A percentile compares a stretch with the other conserved stretches of the same genome.
These are phyloP conservation scores for Alternaria sp. DNA, from an alignment of 2,329 filamentous ascomycete genomes.

Conservation along the genomic window DNA sequence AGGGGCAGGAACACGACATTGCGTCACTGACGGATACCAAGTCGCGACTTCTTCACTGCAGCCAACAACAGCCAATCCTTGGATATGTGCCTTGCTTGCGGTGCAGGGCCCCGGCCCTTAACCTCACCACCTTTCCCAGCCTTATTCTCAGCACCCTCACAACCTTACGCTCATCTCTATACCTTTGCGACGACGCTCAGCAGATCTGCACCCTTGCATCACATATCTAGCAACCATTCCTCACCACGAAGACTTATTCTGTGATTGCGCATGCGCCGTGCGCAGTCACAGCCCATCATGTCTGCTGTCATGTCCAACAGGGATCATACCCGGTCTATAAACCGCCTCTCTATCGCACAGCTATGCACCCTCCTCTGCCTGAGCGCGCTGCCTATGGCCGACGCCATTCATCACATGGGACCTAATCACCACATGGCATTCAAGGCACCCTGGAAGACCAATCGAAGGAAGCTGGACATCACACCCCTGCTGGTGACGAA, in stretches of 20 bases:
- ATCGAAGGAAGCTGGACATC: slow-evolving; percentile 43
- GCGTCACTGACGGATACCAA: slow-evolving; percentile 30
- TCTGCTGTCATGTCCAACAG: slow-evolving; percentile 11
- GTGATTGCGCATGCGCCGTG: slow-evolving; percentile 17
- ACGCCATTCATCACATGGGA: slow-evolving; percentile 43
- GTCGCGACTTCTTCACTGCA: slow-evolving; percentile 31
- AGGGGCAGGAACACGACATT: slow-evolving; percentile 26
- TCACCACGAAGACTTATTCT: slow-evolving; percentile 3
- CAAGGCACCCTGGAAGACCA: slow-evolving; percentile 35
- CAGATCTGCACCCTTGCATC: slow-evolving; percentile 19
- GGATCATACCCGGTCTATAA: slow-evolving; percentile 8
- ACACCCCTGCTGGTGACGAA: slow-evolving; percentile 73
- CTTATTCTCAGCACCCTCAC: not conserved
- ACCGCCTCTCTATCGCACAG: slow-evolving; percentile 17
- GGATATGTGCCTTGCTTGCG: slow-evolving; percentile 30
- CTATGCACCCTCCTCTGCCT: slow-evolving; percentile 34
- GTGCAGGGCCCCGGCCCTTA: slow-evolving; percentile 14
- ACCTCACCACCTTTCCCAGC: slow-evolving; percentile 3
- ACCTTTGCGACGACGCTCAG: slow-evolving; percentile 17
- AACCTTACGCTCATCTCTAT: slow-evolving; percentile 1
- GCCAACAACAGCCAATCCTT: slow-evolving; percentile 20
- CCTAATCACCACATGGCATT: slow-evolving; percentile 41
- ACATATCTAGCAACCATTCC: slow-evolving; percentile 17
- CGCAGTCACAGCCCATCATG: slow-evolving; percentile 28
- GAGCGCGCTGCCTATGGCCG: slow-evolving; percentile 26